Evolutionary conservation across 345 rosid species (phyloP), one percentile per base, ranked within the genome.

Genomic region (Mallotus nudiflorus): DNA sequence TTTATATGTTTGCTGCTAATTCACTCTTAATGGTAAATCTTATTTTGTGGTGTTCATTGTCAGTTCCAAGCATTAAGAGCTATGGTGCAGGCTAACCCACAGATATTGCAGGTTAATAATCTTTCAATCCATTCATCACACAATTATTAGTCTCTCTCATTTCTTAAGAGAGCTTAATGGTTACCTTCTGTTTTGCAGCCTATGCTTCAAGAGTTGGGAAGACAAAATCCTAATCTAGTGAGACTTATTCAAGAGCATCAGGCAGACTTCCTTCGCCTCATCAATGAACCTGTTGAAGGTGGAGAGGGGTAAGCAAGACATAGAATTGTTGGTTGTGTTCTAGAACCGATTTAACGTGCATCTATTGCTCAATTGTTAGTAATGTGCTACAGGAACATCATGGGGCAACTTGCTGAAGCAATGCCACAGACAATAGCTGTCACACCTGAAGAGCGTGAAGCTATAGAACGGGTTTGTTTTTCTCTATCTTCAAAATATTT

Each of bases 361-460:
- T 66, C n/a, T 35, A 45, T 4, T 65, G 46, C 56, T 67, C 33
- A 73, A n/a, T 71, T n/a, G 13, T 46, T 46, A 11, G 25, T 69
- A 6, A 20, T 52, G 15, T 46, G 56, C 60, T 69, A 5, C 51
- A 92, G 97, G 89, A 90, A 87, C 71, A 56, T 85, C 8, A 70
- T 86, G 76, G 93, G 89, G 35, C 87, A 87, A 75, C 84, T 95
- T 67, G 92, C 85, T 57, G 85, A 88, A 33, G 81, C 83, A 51
- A 86, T 90, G 96, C 97, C 99, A n/a, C 97, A 92, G 81, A 77
- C 97, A 35, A 80, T 92, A 16, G 81, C 85, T 2, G 97, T 95
- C 65, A 95, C 97, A 6, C 93, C 97, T 16, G 99, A 90, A 79
- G 97, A 95, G 74, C 96, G 84, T 66, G 99, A 91, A 81, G 99